A percentile compares a stretch with the other conserved stretches of the same genome.
These are phyloP conservation scores for Skeletonema marinoi DNA, from an alignment of 108 stramenopile genomes.

Conservation along the genomic window DNA sequence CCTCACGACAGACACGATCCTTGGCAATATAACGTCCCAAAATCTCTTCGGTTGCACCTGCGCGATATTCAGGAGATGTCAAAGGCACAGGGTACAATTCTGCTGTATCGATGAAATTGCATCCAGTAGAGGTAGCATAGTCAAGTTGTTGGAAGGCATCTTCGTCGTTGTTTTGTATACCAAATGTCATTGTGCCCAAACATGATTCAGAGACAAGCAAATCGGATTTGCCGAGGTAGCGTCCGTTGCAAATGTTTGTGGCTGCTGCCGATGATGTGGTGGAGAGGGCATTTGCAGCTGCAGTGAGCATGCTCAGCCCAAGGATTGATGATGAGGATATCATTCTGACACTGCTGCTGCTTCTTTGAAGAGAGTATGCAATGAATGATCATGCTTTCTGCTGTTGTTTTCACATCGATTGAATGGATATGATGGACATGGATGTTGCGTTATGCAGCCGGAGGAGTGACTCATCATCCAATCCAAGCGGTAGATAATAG, in stretches of 20 bases:
- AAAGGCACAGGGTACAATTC: conserved; percentile 48
- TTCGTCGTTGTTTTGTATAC: conserved; percentile 29
- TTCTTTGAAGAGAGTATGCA: neutral
- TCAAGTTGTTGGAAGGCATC: conserved; percentile 52
- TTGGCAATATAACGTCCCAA: conserved; percentile 26
- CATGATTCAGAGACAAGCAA: conserved; percentile 81
- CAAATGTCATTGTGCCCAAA: conserved; percentile 50
- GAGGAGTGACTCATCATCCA: too few relatives aligned
- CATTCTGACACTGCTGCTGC: neutral
- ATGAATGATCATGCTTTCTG: too few relatives aligned
- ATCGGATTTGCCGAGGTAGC: conserved; percentile 64
- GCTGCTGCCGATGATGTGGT: neutral
- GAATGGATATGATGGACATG: too few relatives aligned
- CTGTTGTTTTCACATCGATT: too few relatives aligned
- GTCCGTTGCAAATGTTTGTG: conserved; percentile 25
- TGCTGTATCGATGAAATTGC: conserved; percentile 57
- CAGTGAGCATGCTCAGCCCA: neutral
- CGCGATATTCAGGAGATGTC: conserved; percentile 28
- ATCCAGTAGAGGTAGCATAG: conserved; percentile 33
- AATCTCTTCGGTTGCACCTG: conserved; percentile 47
- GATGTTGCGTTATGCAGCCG: too few relatives aligned
- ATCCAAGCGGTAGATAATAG: too few relatives aligned
- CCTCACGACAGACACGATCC: conserved; percentile 23
- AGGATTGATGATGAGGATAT: neutral
- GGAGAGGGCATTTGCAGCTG: conserved; percentile 8